Percentiles rank a stretch among this genome's conserved stretches.
phyloP scores from a whole-genome alignment of 2,329 filamentous ascomycete species.

The Aspergillus vadensis region DNA sequence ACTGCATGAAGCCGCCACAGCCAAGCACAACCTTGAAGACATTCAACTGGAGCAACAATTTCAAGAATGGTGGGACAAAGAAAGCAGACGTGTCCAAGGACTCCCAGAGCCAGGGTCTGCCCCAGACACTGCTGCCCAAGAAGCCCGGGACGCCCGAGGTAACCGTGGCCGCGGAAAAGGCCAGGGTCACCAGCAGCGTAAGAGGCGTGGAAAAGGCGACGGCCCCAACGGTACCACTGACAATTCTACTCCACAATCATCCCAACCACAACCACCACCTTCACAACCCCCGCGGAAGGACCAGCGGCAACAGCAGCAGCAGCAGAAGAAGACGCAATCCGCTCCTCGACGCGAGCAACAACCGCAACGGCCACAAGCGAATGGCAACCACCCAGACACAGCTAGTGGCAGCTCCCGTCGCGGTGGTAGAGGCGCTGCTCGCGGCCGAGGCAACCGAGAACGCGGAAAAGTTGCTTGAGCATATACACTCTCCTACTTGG shows the following conservation, averaged over 20 bases:
- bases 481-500: no score
- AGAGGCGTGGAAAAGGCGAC: conserved; percentile 17
- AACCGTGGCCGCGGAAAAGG: conserved; percentile 21
- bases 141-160: conserved; percentile 13
- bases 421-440: conserved; percentile 21
- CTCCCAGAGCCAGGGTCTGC: conserved; percentile 29
- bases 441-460: conserved; percentile 18
- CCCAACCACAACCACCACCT: conserved; percentile 4
- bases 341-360: conserved; percentile 19
- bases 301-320: background rate
- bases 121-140: conserved; percentile 6
- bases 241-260: background rate
- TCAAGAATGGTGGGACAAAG: conserved; percentile 62
- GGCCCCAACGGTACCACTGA: background rate
- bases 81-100: conserved; percentile 41
- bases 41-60: conserved; percentile 98
- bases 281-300: conserved; percentile 14
- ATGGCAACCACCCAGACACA: conserved; percentile 17
- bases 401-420: conserved; percentile 23
- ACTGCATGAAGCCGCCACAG: conserved; percentile 74
- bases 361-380: conserved; percentile 7
- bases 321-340: background rate
- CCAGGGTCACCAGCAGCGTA: conserved; percentile 16
- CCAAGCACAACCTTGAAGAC: conserved; percentile 86
- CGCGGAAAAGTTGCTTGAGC: background rate